These are phyloP conservation scores for Ceratocystis ficicola DNA, from an alignment of 2,329 filamentous ascomycete species.

Conservation along the genomic window DNA sequence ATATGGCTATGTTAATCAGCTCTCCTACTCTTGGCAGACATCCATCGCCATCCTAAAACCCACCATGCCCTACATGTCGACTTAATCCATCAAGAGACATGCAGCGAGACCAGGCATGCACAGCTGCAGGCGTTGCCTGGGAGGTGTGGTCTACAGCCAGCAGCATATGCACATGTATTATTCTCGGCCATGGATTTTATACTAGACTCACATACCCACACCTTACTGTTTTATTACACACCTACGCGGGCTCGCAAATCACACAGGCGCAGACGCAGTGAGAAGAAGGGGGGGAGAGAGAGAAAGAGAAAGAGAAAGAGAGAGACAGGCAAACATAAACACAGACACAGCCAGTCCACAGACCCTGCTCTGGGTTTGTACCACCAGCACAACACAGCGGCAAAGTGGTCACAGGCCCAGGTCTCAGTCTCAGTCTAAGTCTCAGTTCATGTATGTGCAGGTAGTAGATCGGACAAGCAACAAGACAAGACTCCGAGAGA, in stretches of 20 bases:
- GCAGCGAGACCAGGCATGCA: not conserved
- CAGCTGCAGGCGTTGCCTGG: not conserved
- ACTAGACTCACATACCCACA: too few species aligned
- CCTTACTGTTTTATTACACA: too few species aligned
- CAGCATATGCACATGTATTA: not conserved
- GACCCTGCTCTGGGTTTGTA: not conserved
- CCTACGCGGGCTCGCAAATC: too few species aligned
- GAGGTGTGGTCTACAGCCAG: not conserved
- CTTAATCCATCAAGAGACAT: not conserved
- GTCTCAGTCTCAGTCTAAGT: slow-evolving; percentile 7
- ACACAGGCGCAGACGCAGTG: too few species aligned
- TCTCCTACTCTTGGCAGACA: not conserved
- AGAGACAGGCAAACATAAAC: too few species aligned
- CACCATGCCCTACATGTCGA: not conserved
- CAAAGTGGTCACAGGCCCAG: slow-evolving; percentile 1
- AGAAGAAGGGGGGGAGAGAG: too few species aligned
- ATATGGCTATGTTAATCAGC: not conserved
- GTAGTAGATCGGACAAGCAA: not conserved
- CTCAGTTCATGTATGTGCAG: not conserved
- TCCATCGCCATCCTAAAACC: not conserved
- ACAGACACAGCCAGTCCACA: not conserved
- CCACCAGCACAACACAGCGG: slow-evolving; percentile 2
- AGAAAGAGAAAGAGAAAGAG: too few species aligned
- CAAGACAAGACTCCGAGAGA: slow-evolving; percentile 9
- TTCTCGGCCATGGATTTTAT: too few species aligned